Conservation (phyloP, 169 alveolate species). For the Amoebophrya sp. region DNA sequence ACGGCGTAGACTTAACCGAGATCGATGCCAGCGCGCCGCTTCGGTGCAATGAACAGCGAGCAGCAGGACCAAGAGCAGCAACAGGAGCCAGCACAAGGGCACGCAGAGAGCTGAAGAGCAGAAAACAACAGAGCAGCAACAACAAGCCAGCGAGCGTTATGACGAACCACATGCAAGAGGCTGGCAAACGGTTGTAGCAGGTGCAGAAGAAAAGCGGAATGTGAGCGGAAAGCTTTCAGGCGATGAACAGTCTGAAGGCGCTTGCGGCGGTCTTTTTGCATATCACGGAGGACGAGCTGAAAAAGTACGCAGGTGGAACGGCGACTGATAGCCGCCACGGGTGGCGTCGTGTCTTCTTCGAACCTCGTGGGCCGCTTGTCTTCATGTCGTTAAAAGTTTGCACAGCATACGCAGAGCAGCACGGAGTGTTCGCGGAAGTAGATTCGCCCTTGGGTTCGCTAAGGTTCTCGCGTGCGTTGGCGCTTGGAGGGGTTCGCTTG, state of each 20-base stretch:
- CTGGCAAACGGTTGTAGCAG: not conserved
- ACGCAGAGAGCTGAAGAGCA: not conserved
- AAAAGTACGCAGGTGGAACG: not conserved
- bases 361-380: not conserved
- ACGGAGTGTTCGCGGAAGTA: not conserved
- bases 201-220: not conserved
- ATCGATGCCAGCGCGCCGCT: not conserved
- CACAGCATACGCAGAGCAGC: not conserved
- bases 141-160: not conserved
- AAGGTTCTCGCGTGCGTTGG: not conserved
- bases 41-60: not conserved
- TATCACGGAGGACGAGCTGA: not conserved
- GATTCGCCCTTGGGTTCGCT: not conserved
- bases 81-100: not conserved
- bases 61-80: not conserved
- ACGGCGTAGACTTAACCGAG: not conserved
- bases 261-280: not conserved
- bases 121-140: not conserved
- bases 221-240: not conserved
- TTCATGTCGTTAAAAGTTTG: not conserved
- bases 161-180: not conserved
- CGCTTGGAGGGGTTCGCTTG: not conserved
- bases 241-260: not conserved
- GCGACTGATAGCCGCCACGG: not conserved
- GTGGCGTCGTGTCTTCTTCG: not conserved